Evolutionary conservation across 1,139 yeast genomes (phyloP).

Genomic region (Candida neerlandica): DNA sequence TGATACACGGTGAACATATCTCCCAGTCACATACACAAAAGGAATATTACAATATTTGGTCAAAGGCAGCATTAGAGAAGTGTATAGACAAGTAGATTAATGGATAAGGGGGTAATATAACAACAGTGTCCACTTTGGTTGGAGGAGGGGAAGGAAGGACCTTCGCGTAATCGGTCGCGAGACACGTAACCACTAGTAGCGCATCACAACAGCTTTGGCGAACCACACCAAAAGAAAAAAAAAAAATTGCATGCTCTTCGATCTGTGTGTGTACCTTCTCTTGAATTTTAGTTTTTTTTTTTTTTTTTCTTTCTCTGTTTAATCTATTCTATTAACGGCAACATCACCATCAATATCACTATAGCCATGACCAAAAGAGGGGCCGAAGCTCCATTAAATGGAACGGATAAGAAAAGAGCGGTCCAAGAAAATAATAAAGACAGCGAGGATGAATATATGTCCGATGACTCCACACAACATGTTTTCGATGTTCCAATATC

Average conservation of each 20-base stretch:
- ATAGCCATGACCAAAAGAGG: slow-evolving; percentile 19
- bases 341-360: background rate
- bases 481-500: slow-evolving; percentile 18
- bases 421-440: slow-evolving; percentile 4
- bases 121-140: too few relatives aligned
- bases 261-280: background rate
- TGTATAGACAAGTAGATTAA: background rate
- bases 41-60: slow-evolving; percentile 38
- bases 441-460: slow-evolving; percentile 18
- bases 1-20: slow-evolving; percentile 37
- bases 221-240: background rate
- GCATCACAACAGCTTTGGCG: slow-evolving; percentile 7
- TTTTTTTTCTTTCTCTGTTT: slow-evolving; percentile 1
- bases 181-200: background rate
- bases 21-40: slow-evolving; percentile 32
- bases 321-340: background rate
- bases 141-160: too few relatives aligned
- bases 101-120: too few relatives aligned
- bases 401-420: slow-evolving; percentile 13
- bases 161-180: background rate
- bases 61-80: slow-evolving; percentile 7
- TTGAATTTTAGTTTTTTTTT: background rate
- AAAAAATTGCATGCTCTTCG: slow-evolving; percentile 3
- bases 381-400: slow-evolving; percentile 18
- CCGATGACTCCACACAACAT: slow-evolving; percentile 17